Base-by-base conservation (phyloP, 2,329 filamentous ascomycete genomes). In the Nothophoma quercina region DNA sequence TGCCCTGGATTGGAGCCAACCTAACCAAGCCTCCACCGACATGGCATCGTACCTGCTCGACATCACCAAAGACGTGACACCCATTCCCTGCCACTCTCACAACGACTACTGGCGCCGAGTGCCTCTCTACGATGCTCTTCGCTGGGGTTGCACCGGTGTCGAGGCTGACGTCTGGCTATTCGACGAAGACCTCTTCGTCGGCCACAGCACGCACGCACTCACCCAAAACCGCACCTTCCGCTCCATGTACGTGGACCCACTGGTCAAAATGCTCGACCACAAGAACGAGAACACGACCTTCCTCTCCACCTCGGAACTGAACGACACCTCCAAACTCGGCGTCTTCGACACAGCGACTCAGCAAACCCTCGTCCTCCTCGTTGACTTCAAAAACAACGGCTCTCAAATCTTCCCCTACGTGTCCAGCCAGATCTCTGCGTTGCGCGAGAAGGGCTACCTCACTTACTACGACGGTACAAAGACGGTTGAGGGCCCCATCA, bases 131-230 rank as follows among this genome's bases (percentile, higher is more conserved):
- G 81, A 81, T n/a, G 83, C 83, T 9, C 71, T 85, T 0, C 72
- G 77, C 50, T 81, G 77, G 19, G 83, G 83, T 34, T 85, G 82
- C 63, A 77, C 79, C 10, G 76, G 82, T 25, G 79, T 85, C 15
- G 83, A 85, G 71, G 83, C 83, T 2, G 83, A 85, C 54, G 79
- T 85, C 25, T 85, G 82, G 81, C 74, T 81, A 7, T 79, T 81
- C 48, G 65, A 71, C n/a, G 62, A 79, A 4, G 80, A 84, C n/a
- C 73, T 85, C 22, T 82, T 78, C 52, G 81, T 85, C 36, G 83
- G 83, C 19, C 83, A 85, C 67, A 79, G 73, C 19, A 77, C 73
- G 1, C 74, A 77, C 2, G 72, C 79, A 4, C 71, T 85, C 4
- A 78, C 77, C 0, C 67, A 67, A 5, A 72, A 76, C 35, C 73